Evolutionary conservation across 164 flowering plant genomes (phyloP).

Genomic region (Magnolia officinalis): DNA sequence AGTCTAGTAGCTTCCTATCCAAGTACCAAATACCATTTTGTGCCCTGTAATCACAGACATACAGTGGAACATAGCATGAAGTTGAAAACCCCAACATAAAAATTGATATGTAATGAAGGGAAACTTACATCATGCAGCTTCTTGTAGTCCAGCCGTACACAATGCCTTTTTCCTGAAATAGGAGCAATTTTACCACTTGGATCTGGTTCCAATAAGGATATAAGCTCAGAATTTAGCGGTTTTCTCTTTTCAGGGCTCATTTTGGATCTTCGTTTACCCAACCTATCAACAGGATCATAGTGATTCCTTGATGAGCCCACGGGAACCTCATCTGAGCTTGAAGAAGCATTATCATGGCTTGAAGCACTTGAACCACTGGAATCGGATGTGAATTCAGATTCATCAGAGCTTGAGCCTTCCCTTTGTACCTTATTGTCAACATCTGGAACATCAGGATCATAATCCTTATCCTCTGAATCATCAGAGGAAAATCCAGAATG

Average conservation of each 20-base stretch:
- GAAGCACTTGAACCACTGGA: conserved; percentile 15
- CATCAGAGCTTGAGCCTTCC: conserved; percentile 62
- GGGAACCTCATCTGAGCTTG: conserved; percentile 7
- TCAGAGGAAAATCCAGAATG: conserved; percentile 11
- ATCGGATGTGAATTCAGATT: conserved; percentile 62
- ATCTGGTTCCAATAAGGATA: conserved; percentile 30
- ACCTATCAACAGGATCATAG: conserved; percentile 29
- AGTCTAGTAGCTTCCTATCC: neutral
- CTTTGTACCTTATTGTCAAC: conserved; percentile 30
- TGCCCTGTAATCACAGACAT: neutral
- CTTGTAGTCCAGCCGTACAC: conserved; percentile 80
- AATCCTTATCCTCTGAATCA: conserved; percentile 54
- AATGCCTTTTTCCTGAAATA: conserved; percentile 43
- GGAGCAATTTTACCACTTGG: conserved; percentile 27
- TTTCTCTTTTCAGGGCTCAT: conserved; percentile 15
- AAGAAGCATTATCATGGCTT: conserved; percentile 10
- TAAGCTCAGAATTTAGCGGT: conserved; percentile 35
- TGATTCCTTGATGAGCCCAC: neutral
- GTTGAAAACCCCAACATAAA: neutral
- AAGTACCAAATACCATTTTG: neutral
- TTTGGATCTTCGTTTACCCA: conserved; percentile 16
- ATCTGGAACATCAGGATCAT: conserved; percentile 60
- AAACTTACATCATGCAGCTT: conserved; percentile 80
- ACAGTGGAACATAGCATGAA: neutral
- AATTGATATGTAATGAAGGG: neutral